Base-by-base conservation (phyloP, 148 eudicot genomes). In the Selenicereus undatus region DNA sequence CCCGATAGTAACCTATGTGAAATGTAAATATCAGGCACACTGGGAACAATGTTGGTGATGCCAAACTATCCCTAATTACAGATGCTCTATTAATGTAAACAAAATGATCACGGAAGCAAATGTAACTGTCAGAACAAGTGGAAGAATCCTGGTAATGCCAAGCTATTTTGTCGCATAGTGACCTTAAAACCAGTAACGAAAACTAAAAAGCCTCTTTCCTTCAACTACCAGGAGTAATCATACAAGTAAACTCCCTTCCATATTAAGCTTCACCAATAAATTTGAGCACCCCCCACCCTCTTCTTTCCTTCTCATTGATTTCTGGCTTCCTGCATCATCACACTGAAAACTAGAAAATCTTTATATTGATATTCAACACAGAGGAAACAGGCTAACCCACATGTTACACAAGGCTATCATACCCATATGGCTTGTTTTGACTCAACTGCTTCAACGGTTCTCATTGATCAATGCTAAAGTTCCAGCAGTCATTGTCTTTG, bases 401-500 rank as follows among this genome's bases (percentile, higher is more conserved):
- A 83, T 83, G 85, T 27, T 83, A 71, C 60, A 68, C 29, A 79
- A 70, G 76, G 82, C 76, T 52, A 66, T 50, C 45, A 58, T 32
- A 32, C 32, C 32, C 32, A 32, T 75, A 13, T 79, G 73, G 82
- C 75, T 89, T 54, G 65, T 88, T 56, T 80, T 83, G 27, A 54
- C 79, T 74, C 82, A 78, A 18, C 36, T 88, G n/a, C 65, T 85
- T 48, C 69, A 75, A 64, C 79, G 83, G 24, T 60, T 82, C 62
- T 21, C 80, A 64, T 32, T 18, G 36, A 83, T 70, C 52, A 54
- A 78, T 64, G 91, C 90, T 21, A 76, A 88, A 73, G 86, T 91
- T 79, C 83, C 90, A 7, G 81, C 91, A 13, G 83, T 89, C 8
- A 89, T 89, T 9, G 91, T 89, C 45, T 91, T 91, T 32, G 91